Evolutionary conservation across 441 rosid species (phyloP).

Genomic region (Populus hybrid): DNA sequence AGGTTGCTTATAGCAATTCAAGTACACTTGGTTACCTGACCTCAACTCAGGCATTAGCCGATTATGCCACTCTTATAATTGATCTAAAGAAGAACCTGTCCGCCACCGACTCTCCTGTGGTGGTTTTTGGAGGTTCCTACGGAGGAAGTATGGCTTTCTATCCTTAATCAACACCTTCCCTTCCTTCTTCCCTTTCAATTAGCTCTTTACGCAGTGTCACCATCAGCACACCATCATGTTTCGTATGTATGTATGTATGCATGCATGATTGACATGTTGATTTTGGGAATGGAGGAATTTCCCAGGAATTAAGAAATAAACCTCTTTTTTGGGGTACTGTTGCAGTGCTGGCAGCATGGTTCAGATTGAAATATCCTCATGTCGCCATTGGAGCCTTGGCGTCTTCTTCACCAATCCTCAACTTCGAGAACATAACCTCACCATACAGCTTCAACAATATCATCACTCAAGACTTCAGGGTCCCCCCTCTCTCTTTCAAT

Average conservation of each 20-base stretch:
- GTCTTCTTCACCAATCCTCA: constrained; percentile 66
- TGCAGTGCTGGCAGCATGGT: constrained; percentile 73
- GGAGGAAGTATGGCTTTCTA: constrained; percentile 51
- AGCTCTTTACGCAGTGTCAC: not conserved
- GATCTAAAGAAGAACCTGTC: constrained; percentile 54
- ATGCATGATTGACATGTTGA: not conserved
- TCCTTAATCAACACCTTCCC: not conserved
- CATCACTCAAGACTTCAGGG: constrained; percentile 52
- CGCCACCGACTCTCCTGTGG: constrained; percentile 58
- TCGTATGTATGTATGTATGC: not conserved
- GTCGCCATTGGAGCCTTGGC: constrained; percentile 59
- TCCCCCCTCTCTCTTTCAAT: constrained; percentile 8
- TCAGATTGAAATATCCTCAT: constrained; percentile 66
- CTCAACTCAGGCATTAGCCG: constrained; percentile 63
- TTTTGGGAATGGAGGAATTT: not conserved
- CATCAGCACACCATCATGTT: not conserved
- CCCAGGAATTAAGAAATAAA: not conserved
- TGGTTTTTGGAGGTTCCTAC: constrained; percentile 67
- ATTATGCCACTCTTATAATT: constrained; percentile 46
- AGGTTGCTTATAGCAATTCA: constrained; percentile 44
- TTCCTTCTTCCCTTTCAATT: not conserved
- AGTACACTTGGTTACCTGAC: constrained; percentile 49
- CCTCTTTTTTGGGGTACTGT: not conserved
- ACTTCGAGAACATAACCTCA: constrained; percentile 43
- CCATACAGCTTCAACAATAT: constrained; percentile 51